These are phyloP conservation scores for Luffa acutangula DNA, from an alignment of 306 rosid genomes.

Conservation along the genomic window DNA sequence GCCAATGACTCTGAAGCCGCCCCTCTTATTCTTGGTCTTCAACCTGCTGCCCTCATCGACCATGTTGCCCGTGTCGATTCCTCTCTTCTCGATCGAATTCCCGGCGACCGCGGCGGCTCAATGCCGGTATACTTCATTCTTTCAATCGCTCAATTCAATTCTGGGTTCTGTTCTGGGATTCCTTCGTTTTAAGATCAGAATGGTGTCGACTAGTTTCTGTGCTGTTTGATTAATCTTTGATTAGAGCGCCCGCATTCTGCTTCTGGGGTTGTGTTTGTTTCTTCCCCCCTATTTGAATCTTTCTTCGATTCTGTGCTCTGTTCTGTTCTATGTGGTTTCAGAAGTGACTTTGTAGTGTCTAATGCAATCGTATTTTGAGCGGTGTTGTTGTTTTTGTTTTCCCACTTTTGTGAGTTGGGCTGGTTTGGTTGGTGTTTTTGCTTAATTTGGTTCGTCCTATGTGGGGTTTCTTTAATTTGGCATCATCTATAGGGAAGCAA, in stretches of 20 bases:
- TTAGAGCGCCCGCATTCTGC: background rate
- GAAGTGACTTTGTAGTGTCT: background rate
- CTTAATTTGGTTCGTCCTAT: background rate
- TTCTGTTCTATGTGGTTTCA: background rate
- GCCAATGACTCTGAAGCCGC: constrained; percentile 12
- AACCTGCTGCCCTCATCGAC: constrained; percentile 75
- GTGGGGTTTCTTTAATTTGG: background rate
- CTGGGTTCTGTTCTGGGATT: background rate
- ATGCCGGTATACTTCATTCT: constrained; percentile 32
- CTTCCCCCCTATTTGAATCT: background rate
- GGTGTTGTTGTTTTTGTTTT: background rate
- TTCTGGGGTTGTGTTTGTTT: background rate
- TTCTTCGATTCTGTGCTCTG: background rate
- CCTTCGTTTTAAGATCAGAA: background rate
- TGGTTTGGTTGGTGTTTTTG: background rate
- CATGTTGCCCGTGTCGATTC: constrained; percentile 51
- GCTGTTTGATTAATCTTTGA: background rate
- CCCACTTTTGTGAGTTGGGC: background rate
- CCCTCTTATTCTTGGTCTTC: constrained; percentile 71
- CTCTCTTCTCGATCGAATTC: constrained; percentile 54
- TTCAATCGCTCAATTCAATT: background rate
- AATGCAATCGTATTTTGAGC: background rate
- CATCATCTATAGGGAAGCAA: background rate
- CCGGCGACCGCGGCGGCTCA: constrained; percentile 94
- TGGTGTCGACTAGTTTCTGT: background rate